These are phyloP conservation scores for Yamadazyma scolyti DNA, from an alignment of 805 yeast species.

Conservation along the genomic window DNA sequence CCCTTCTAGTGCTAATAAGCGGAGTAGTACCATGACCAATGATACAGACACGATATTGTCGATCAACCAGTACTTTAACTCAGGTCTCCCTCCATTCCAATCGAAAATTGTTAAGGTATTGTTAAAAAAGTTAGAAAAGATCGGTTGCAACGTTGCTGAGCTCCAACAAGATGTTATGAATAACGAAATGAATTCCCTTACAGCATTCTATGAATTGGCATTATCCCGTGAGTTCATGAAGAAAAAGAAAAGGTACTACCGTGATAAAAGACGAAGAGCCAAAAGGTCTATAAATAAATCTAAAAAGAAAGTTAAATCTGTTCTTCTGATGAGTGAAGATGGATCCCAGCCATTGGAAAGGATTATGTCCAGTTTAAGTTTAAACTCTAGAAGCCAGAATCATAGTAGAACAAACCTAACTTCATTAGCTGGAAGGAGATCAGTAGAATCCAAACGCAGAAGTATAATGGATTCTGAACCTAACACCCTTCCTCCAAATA, in stretches of 20 bases:
- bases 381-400: conserved; percentile 21
- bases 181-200: conserved; percentile 63
- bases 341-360: conserved; percentile 34
- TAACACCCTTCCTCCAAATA: conserved; percentile 11
- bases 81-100: conserved; percentile 41
- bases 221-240: conserved; percentile 48
- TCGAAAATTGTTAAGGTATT: conserved; percentile 61
- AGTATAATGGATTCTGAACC: background rate
- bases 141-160: conserved; percentile 61
- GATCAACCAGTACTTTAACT: conserved; percentile 34
- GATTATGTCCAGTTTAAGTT: conserved; percentile 34
- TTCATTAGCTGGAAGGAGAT: conserved; percentile 1
- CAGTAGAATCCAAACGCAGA: conserved; percentile 2
- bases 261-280: conserved; percentile 29
- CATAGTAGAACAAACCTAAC: conserved; percentile 9
- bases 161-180: conserved; percentile 55
- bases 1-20: too few relatives aligned
- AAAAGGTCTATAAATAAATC: conserved; percentile 27
- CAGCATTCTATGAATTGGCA: conserved; percentile 71
- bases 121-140: conserved; percentile 53
- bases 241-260: conserved; percentile 27
- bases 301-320: conserved; percentile 33
- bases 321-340: conserved; percentile 27
- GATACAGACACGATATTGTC: conserved; percentile 37
- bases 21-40: too few relatives aligned